Percentiles rank a stretch among this genome's conserved stretches.
phyloP scores from a whole-genome alignment of 306 rosid genomes.

The Astragalus glycyphyllos region DNA sequence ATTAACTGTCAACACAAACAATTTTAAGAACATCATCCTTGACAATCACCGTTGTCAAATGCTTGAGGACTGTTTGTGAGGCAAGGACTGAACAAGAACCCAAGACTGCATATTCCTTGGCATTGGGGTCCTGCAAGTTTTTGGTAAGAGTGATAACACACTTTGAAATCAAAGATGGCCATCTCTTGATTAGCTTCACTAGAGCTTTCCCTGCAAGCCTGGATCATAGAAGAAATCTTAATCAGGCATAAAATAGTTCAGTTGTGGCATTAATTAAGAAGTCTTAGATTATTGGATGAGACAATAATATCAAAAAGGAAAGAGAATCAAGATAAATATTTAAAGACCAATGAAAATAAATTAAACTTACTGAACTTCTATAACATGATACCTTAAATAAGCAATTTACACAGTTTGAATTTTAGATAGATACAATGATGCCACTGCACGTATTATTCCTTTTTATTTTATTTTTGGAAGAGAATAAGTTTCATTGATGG shows the following conservation, averaged over 20 bases:
- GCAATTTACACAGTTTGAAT: slow-evolving; percentile 33
- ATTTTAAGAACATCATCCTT: slow-evolving; percentile 39
- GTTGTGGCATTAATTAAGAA: slow-evolving; percentile 20
- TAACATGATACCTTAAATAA: slow-evolving; percentile 24
- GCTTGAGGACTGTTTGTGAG: slow-evolving; percentile 91
- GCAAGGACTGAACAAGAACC: slow-evolving; percentile 97
- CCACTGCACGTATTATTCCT: slow-evolving; percentile 1
- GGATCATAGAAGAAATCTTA: slow-evolving; percentile 42
- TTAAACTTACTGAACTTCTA: slow-evolving; percentile 18
- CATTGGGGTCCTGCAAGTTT: slow-evolving; percentile 63
- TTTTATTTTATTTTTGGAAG: background rate
- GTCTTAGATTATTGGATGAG: slow-evolving; percentile 30
- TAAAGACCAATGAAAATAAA: slow-evolving; percentile 34
- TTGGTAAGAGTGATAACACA: slow-evolving; percentile 80
- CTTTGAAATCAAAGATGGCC: slow-evolving; percentile 94
- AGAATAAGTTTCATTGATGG: slow-evolving; percentile 15
- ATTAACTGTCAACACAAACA: slow-evolving; percentile 35
- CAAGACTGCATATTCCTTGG: slow-evolving; percentile 84
- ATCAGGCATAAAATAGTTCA: slow-evolving; percentile 40
- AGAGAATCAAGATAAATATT: slow-evolving; percentile 32
- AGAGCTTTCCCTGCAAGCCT: slow-evolving; percentile 96
- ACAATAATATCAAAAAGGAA: slow-evolving; percentile 21
- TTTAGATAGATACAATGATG: slow-evolving; percentile 21
- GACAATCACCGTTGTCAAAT: slow-evolving; percentile 76
- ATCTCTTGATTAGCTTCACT: slow-evolving; percentile 87